A percentile compares a stretch with the other conserved stretches of the same genome.
These are phyloP conservation scores for Meredithiella fracta DNA, from an alignment of 2,329 filamentous ascomycete genomes.

Conservation along the genomic window DNA sequence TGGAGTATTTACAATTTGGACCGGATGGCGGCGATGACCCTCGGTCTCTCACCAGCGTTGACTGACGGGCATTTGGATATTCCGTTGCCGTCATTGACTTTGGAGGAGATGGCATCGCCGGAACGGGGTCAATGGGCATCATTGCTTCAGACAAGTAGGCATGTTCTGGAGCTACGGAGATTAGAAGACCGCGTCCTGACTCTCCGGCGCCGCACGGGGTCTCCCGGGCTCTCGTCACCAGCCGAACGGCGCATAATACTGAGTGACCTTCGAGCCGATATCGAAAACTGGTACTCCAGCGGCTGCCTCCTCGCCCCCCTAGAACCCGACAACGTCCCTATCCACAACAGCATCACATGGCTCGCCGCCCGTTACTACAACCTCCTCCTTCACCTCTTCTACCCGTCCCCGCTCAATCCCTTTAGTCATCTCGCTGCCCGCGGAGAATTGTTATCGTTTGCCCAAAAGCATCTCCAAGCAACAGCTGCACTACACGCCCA, in stretches of 20 bases:
- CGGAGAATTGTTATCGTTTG: slow-evolving; percentile 23
- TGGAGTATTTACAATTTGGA: slow-evolving; percentile 31
- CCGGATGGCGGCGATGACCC: slow-evolving; percentile 29
- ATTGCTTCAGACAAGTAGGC: slow-evolving; percentile 28
- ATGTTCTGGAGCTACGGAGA: slow-evolving; percentile 28
- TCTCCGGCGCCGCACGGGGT: background rate
- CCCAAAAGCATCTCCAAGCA: slow-evolving; percentile 24
- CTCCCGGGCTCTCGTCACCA: background rate
- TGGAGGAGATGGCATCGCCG: slow-evolving; percentile 29
- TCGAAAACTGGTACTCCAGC: slow-evolving; percentile 31
- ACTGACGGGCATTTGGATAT: slow-evolving; percentile 26
- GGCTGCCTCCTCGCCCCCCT: slow-evolving; percentile 28
- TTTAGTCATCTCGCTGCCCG: slow-evolving; percentile 20
- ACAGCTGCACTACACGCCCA: slow-evolving; percentile 17
- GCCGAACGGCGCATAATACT: slow-evolving; percentile 21
- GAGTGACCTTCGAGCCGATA: slow-evolving; percentile 23
- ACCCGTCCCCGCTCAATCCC: slow-evolving; percentile 26
- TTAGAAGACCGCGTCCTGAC: slow-evolving; percentile 27
- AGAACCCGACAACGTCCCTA: slow-evolving; percentile 28
- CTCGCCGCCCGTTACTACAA: slow-evolving; percentile 29
- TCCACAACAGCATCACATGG: slow-evolving; percentile 30
- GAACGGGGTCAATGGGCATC: slow-evolving; percentile 25
- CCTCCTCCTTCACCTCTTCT: slow-evolving; percentile 28
- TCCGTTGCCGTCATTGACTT: slow-evolving; percentile 27
- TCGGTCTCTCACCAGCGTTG: slow-evolving; percentile 25